Evolutionary conservation across 148 eudicot species (phyloP), one percentile per base, ranked within the genome.

Genomic region (Drosera capensis): DNA sequence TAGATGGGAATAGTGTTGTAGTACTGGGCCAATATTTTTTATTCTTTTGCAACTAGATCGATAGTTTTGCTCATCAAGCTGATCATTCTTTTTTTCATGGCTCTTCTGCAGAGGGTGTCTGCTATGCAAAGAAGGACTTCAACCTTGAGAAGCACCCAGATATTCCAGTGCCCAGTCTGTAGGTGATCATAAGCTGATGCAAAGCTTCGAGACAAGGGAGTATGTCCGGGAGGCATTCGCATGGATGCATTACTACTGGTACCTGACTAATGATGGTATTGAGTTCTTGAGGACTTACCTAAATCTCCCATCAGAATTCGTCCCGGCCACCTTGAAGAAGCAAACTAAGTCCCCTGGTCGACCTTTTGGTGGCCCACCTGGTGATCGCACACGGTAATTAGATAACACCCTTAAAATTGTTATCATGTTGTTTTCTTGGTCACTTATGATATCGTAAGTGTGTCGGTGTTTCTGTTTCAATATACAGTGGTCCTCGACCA

Each of bases 191-290:
- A 81, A 76, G 86, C 77, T 87, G 37, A 77, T 82, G 94, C 88
- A 79, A 68, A 77, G 94, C 76, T 80, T 77, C 60, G 77, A 80
- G 47, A 73, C 80, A 0, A 80, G 68, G 73, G 83, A 80, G 69
- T 80, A 79, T 51, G 96, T 87, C 16, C 70, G 82, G 0, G 96
- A 87, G 72, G 82, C 96, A 26, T 88, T 88, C 25, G 96, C 96
- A 0, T 88, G 96, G 96, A 88, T 88, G 96, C 94, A 88, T 46
- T 83, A 79, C 37, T 88, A 88, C 62, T 88, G 96, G 96, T 88
- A 60, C 52, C 68, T 88, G 19, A 88, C 96, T 2, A 83, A 88
- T 47, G 94, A 80, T 39, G 96, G 96, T 19, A 88, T 88, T 25
- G 96, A 88, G 70, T 83, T 82, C 63, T 67, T 87, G 52, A 73